phyloP scores from a whole-genome alignment of 2,329 filamentous ascomycete genomes.

The Fonsecaea pedrosoi region DNA sequence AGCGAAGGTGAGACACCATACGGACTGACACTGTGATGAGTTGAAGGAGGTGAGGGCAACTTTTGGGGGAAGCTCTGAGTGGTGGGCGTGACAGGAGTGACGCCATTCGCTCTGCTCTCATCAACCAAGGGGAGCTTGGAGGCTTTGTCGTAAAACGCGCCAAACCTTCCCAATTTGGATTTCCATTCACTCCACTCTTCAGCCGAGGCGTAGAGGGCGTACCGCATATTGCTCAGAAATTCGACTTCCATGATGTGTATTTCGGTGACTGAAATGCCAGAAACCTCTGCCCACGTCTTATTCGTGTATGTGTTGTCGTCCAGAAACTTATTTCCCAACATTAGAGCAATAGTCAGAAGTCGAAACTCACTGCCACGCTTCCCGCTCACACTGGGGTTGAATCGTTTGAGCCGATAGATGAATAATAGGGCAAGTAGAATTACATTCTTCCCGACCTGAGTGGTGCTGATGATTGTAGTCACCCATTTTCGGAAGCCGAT shows the following conservation, averaged over 20 bases:
- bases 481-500: conserved; percentile 93
- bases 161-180: conserved; percentile 78
- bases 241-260: conserved; percentile 99
- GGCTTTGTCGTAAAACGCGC: conserved; percentile 79
- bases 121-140: conserved; percentile 51
- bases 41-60: conserved; percentile 40
- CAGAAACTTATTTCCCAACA: conserved; percentile 98
- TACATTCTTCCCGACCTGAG: conserved; percentile 95
- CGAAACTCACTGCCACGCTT: conserved; percentile 93
- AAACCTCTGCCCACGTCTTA: conserved; percentile 99
- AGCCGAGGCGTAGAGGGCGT: conserved; percentile 85
- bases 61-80: conserved; percentile 47
- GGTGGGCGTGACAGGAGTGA: conserved; percentile 38
- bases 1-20: conserved; percentile 22
- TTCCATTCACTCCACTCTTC: conserved; percentile 90
- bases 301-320: conserved; percentile 99
- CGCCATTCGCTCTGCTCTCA: conserved; percentile 32
- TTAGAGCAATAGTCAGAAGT: conserved; percentile 89
- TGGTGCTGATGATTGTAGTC: conserved; percentile 85
- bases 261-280: conserved; percentile 88
- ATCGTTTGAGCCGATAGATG: conserved; percentile 89
- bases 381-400: conserved; percentile 86
- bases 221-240: conserved; percentile 97
- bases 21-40: conserved; percentile 28
- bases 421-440: conserved; percentile 88